Evolutionary conservation across 2,329 filamentous ascomycete genomes (phyloP), one percentile per base, ranked within the genome.

Genomic region (Epichloe hybrida): DNA sequence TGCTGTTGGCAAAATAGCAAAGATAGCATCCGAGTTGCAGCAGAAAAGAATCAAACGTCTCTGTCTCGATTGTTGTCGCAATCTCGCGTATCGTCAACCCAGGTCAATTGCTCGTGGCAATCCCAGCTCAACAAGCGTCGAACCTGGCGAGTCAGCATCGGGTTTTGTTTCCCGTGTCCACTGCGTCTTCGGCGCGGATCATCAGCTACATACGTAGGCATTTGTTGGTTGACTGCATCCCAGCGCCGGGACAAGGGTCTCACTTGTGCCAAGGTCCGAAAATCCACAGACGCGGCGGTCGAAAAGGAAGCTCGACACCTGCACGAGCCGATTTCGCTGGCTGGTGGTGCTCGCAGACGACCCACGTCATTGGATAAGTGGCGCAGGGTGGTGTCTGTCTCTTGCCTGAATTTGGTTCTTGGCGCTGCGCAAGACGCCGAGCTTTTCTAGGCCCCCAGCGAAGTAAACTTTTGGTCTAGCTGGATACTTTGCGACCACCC

Each of bases 281-380:
- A 27, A 42, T 17, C 39, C 42, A 23, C 46, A 48, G 36, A 21
- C 7, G 5, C 31, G 27, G 27, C 43, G n/a, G 15, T 38, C 34
- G 45, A 38, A 47, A 31, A 31, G 27, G 27, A 31, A 31, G 27
- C 27, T 31, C 27, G 27, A 31, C 27, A 31, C 27, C 8, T 31
- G 27, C 55, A 58, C 56, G 54, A 53, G 56, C 55, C 55, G 55
- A 52, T 57, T 52, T 55, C 55, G 55, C 56, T 55, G 56, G 56
- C 41, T 45, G 44, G 43, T 5, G 27, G 43, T 13, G 44, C 15
- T 37, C 41, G 51, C 51, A 53, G 38, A 31, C 41, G 43, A 27
- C 34, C 21, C 23, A 51, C 54, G 50, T 53, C 48, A 56, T 56
- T 55, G 52, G 54, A 46, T 17, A 37, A 37, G 13, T 23, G 40